Percentiles rank a stretch among this genome's conserved stretches.
Evolutionary conservation across 805 yeast genomes (phyloP).

Genomic region (Osmozyma mogii): DNA sequence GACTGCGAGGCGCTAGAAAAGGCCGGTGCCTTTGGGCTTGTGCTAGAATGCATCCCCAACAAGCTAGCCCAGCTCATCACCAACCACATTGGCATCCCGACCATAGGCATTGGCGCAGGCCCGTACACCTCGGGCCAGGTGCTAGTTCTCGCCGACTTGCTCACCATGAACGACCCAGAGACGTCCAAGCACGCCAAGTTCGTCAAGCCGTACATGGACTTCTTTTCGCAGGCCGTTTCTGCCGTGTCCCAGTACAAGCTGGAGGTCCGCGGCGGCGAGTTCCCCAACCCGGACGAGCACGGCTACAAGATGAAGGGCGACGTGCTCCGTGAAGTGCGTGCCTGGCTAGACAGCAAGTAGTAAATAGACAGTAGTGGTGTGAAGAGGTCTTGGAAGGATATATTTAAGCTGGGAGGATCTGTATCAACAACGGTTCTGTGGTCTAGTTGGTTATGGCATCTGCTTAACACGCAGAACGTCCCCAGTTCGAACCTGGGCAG

Average conservation of each 20-base stretch:
- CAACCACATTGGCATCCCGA: slow-evolving; percentile 53
- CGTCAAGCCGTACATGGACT: slow-evolving; percentile 59
- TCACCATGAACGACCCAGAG: slow-evolving; percentile 61
- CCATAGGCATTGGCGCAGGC: slow-evolving; percentile 97
- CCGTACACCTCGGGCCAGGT: slow-evolving; percentile 80
- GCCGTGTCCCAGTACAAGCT: slow-evolving; percentile 47
- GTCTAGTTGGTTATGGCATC: slow-evolving; percentile 15
- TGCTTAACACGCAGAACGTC: slow-evolving; percentile 17
- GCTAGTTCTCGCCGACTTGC: slow-evolving; percentile 73
- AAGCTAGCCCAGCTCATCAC: slow-evolving; percentile 63
- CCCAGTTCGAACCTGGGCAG: not conserved
- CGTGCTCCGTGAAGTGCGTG: slow-evolving; percentile 31
- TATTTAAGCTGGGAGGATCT: not conserved
- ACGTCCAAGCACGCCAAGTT: slow-evolving; percentile 52
- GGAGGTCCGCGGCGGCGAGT: slow-evolving; percentile 49
- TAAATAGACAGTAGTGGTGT: slow-evolving; percentile 5
- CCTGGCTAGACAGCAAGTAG: not conserved
- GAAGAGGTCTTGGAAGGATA: slow-evolving; percentile 1
- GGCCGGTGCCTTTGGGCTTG: slow-evolving; percentile 69
- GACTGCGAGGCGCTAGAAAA: slow-evolving; percentile 66
- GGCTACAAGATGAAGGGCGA: slow-evolving; percentile 65
- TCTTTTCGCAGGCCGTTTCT: slow-evolving; percentile 38
- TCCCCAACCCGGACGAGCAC: slow-evolving; percentile 57
- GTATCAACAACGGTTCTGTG: not conserved
- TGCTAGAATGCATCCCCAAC: slow-evolving; percentile 83